Evolutionary conservation across 2,329 filamentous ascomycete species (phyloP).

Genomic region (Talaromyces atroroseus): DNA sequence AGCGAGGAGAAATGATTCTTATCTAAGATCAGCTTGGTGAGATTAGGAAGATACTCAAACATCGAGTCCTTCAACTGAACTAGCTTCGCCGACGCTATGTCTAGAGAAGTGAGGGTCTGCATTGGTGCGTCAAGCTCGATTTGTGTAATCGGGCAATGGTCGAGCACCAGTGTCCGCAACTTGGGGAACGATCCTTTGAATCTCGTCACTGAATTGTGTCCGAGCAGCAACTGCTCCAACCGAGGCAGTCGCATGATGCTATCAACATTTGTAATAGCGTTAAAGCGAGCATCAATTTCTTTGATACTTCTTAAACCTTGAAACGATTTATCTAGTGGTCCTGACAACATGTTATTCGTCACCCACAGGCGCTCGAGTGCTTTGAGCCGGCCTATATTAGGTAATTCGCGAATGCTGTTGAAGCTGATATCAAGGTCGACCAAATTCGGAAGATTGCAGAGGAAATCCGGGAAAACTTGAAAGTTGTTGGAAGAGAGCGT

Average conservation of each 20-base stretch:
- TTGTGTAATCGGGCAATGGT: slow-evolving; percentile 91
- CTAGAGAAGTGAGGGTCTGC: slow-evolving; percentile 77
- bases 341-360: slow-evolving; percentile 84
- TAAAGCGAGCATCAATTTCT: slow-evolving; percentile 93
- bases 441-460: slow-evolving; percentile 74
- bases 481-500: slow-evolving; percentile 94
- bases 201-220: slow-evolving; percentile 86
- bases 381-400: slow-evolving; percentile 71
- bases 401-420: slow-evolving; percentile 76
- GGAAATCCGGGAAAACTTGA: slow-evolving; percentile 74
- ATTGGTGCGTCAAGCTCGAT: slow-evolving; percentile 76
- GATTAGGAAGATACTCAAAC: slow-evolving; percentile 78
- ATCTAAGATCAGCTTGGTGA: slow-evolving; percentile 84
- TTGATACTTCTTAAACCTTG: slow-evolving; percentile 68
- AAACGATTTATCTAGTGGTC: slow-evolving; percentile 68
- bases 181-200: slow-evolving; percentile 86
- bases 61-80: slow-evolving; percentile 80
- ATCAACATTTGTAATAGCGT: slow-evolving; percentile 81
- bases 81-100: slow-evolving; percentile 85
- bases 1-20: slow-evolving; percentile 94
- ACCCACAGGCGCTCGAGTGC: slow-evolving; percentile 86
- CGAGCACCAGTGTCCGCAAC: slow-evolving; percentile 77
- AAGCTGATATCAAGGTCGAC: slow-evolving; percentile 96
- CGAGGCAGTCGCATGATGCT: slow-evolving; percentile 77
- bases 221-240: slow-evolving; percentile 80